These are phyloP conservation scores for Nicotiana undulata DNA, from an alignment of 257 asterid genomes.

Conservation along the genomic window DNA sequence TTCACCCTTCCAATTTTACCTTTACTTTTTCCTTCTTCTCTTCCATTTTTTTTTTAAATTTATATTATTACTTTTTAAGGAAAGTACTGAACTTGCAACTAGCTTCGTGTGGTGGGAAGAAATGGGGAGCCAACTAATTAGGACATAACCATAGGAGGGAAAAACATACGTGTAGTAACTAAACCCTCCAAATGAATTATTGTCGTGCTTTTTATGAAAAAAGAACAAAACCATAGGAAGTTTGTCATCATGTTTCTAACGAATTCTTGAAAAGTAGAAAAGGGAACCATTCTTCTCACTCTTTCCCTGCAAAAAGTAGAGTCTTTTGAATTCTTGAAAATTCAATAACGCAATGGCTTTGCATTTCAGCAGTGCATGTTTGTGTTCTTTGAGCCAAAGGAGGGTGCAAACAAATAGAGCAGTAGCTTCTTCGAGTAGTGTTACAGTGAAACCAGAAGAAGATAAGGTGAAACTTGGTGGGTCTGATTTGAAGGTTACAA, in stretches of 20 bases:
- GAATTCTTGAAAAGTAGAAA: neutral
- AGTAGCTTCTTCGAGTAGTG: conserved; percentile 30
- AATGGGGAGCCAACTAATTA: no score
- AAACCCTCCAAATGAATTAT: no score
- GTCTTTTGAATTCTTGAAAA: neutral
- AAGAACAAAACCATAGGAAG: neutral
- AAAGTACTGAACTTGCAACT: no score
- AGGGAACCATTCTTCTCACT: neutral
- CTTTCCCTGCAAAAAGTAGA: neutral
- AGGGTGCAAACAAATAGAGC: conserved; percentile 34
- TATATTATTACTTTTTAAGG: no score
- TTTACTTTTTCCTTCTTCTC: no score
- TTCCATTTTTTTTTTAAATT: no score
- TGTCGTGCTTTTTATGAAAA: neutral
- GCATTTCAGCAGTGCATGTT: conserved; percentile 37
- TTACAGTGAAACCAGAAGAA: conserved; percentile 32
- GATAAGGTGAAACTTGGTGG: conserved; percentile 63
- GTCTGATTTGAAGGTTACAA: conserved; percentile 69
- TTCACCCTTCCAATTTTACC: no score
- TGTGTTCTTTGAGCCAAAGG: conserved; percentile 32
- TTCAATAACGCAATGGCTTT: conserved; percentile 27
- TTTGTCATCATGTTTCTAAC: neutral
- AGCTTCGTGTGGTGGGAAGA: no score
- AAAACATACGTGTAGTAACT: neutral
- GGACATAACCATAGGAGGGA: neutral